phyloP scores from a whole-genome alignment of 768 basidiomycete species.

The Leccinum imitatum region DNA sequence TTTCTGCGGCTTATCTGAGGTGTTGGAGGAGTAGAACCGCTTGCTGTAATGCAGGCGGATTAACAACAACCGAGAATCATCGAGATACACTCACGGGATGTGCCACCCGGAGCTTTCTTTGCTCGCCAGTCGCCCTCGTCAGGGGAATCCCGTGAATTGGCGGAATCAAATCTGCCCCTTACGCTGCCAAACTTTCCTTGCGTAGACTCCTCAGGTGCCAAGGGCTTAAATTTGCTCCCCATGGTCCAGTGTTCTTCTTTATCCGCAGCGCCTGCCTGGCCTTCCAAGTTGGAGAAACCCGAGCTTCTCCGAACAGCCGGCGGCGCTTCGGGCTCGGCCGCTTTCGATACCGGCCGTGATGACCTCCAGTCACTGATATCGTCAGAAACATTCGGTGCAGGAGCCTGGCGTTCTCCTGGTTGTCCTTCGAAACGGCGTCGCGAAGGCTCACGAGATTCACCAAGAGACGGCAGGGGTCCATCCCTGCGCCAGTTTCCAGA shows the following conservation, averaged over 20 bases:
- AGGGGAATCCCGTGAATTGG: slow-evolving; percentile 45
- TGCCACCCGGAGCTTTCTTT: slow-evolving; percentile 45
- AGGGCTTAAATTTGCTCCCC: slow-evolving; percentile 71
- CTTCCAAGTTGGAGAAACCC: slow-evolving; percentile 49
- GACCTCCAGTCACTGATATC: slow-evolving; percentile 72
- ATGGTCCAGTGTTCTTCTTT: slow-evolving; percentile 77
- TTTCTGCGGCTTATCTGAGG: slow-evolving; percentile 78
- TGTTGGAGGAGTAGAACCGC: slow-evolving; percentile 73
- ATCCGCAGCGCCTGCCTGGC: slow-evolving; percentile 57
- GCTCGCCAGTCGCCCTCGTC: slow-evolving; percentile 78
- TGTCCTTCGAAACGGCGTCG: slow-evolving; percentile 68
- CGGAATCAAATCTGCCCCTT: slow-evolving; percentile 54
- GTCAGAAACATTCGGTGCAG: slow-evolving; percentile 57
- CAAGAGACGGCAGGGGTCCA: slow-evolving; percentile 74
- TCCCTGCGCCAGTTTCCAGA: slow-evolving; percentile 84
- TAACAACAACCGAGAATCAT: slow-evolving; percentile 10
- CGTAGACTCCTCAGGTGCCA: slow-evolving; percentile 41
- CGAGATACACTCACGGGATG: slow-evolving; percentile 56
- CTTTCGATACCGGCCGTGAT: slow-evolving; percentile 39
- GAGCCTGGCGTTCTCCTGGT: slow-evolving; percentile 40
- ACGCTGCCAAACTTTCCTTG: slow-evolving; percentile 43
- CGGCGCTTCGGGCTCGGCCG: slow-evolving; percentile 47
- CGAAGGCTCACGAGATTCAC: slow-evolving; percentile 60
- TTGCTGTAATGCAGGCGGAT: slow-evolving; percentile 43
- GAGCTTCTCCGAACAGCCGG: slow-evolving; percentile 56